These are phyloP conservation scores for Penicillium expansum DNA, from an alignment of 2,329 filamentous ascomycete genomes.

Conservation along the genomic window DNA sequence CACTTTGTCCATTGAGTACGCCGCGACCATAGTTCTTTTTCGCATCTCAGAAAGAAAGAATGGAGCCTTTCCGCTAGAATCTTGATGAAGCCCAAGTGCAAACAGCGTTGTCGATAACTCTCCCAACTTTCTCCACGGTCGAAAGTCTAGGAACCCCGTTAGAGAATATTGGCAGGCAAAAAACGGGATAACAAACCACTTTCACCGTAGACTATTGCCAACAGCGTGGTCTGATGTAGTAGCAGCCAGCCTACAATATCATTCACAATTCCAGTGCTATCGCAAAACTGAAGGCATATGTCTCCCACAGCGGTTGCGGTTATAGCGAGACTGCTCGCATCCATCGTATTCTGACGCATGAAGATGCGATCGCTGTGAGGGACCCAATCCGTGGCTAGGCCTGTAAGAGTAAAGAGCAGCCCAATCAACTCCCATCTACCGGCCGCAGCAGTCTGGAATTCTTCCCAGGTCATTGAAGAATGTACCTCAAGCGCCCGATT, in stretches of 20 bases:
- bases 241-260: conserved; percentile 31
- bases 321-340: conserved; percentile 8
- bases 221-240: conserved; percentile 20
- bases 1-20: conserved; percentile 29
- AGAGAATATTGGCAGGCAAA: not conserved
- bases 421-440: conserved; percentile 27
- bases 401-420: conserved; percentile 21
- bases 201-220: conserved; percentile 27
- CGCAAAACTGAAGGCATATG: conserved; percentile 27
- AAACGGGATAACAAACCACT: conserved; percentile 11
- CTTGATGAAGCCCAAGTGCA: conserved; percentile 39
- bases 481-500: conserved; percentile 13
- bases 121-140: conserved; percentile 46
- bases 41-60: conserved; percentile 31
- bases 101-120: conserved; percentile 46
- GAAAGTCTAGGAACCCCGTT: conserved; percentile 37
- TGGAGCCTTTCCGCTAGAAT: conserved; percentile 34
- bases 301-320: conserved; percentile 29
- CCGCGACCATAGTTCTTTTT: conserved; percentile 26
- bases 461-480: conserved; percentile 19
- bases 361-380: conserved; percentile 9
- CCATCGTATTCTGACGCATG: not conserved
- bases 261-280: conserved; percentile 22
- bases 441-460: conserved; percentile 16
- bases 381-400: conserved; percentile 12